Evolutionary conservation across 2,329 filamentous ascomycete species (phyloP), one percentile per base, ranked within the genome.

Genomic region (Cladosporium sp.): DNA sequence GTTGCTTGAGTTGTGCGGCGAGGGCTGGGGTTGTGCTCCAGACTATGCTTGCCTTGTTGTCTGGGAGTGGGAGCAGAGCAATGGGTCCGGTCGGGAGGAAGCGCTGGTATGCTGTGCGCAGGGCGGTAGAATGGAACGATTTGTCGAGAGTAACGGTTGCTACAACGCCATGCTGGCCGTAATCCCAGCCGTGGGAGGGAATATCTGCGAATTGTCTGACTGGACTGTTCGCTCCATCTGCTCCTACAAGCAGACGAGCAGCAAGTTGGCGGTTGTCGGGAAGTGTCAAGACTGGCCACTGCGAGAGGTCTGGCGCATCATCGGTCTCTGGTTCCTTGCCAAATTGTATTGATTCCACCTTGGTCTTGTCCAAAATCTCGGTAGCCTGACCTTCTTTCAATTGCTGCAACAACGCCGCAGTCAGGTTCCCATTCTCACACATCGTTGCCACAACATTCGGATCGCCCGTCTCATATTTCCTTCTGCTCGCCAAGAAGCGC

Each of bases 81-180:
- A 98, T 88, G 0, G 95, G 95, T 0, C 95, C 95, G 0, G 91
- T 92, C 4, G 95, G 95, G 16, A 99, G 83, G 81, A 99, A 99
- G 64, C 95, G 88, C 80, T 99, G 95, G 77, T 97, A 99, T 29
- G 95, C 95, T 58, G 89, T 92, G 76, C 91, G 92, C 11, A 72
- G 61, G n/a, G 71, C 69, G 35, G 62, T 35, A 29, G 66, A 66
- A 31, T 56, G 59, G 67, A 72, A 75, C 18, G 59, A 55, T 66
- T 78, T 76, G 55, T 80, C 76, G 26, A 97, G 83, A 70, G 89
- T 84, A 18, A 99, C 81, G 5, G 93, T 96, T 62, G 95, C 95
- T 21, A 99, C 95, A 2, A 99, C 87, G 18, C 95, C 95, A 74
- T 97, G 91, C 46, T 93, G 86, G 60, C 87, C 85, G 78, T 99